Percentiles rank a stretch among this genome's conserved stretches.
These are phyloP conservation scores for Vaccinium darrowii DNA, from an alignment of 148 eudicot species.

Conservation along the genomic window DNA sequence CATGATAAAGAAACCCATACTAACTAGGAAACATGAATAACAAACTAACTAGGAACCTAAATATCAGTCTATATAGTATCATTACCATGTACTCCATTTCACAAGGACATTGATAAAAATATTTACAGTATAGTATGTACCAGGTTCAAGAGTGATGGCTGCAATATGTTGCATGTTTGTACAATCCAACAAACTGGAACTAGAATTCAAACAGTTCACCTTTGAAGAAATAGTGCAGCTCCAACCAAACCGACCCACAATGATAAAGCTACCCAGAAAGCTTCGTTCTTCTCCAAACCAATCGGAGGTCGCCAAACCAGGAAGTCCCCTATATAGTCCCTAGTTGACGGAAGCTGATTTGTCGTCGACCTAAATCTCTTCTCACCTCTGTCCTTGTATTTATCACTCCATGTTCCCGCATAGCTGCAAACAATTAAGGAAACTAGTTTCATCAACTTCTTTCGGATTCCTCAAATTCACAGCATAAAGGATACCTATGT, in stretches of 20 bases:
- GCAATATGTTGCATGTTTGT: background rate
- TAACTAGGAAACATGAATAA: no score
- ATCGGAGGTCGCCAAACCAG: conserved; percentile 74
- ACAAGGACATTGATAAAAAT: background rate
- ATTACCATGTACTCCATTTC: background rate
- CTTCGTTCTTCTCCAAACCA: conserved; percentile 63
- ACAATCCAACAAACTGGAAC: background rate
- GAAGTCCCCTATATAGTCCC: conserved; percentile 74
- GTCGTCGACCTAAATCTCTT: conserved; percentile 49
- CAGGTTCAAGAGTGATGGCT: background rate
- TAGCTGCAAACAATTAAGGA: conserved; percentile 43
- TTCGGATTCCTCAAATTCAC: background rate
- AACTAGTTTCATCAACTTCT: background rate
- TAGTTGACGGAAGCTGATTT: conserved; percentile 56
- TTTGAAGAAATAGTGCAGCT: conserved; percentile 69
- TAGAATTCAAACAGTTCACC: conserved; percentile 24
- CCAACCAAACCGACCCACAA: conserved; percentile 85
- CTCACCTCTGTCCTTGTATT: conserved; percentile 65
- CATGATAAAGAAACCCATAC: no score
- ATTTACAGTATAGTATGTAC: conserved; percentile 1
- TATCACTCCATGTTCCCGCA: conserved; percentile 89
- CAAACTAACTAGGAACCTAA: no score
- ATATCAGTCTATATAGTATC: no score
- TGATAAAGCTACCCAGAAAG: conserved; percentile 75
- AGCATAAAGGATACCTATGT: background rate